Percentiles rank a stretch among this genome's conserved stretches.
Evolutionary conservation across 257 asterid species (phyloP).

Genomic region (Rhazya stricta): DNA sequence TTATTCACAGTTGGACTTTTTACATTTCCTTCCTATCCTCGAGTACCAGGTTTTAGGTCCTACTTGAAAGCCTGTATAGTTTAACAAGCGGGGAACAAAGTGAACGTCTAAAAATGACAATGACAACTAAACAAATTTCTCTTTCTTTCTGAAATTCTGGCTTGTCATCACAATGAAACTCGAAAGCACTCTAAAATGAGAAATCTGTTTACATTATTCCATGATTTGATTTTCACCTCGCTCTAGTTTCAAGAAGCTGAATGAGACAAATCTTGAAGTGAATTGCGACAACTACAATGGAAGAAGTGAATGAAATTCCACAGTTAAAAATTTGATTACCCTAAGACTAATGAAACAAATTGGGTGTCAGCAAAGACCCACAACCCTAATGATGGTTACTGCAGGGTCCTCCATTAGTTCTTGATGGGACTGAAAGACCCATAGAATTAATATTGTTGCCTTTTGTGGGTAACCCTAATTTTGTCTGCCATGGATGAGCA

Average conservation of each 20-base stretch:
- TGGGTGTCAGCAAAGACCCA: conserved; percentile 20
- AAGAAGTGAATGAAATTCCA: neutral
- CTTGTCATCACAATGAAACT: neutral
- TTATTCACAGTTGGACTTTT: no score
- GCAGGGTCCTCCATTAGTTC: conserved; percentile 10
- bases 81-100: neutral
- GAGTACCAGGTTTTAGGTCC: neutral
- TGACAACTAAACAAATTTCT: neutral
- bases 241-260: neutral
- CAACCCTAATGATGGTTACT: conserved; percentile 16
- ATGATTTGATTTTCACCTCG: neutral
- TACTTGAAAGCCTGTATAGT: neutral
- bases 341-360: conserved; percentile 9
- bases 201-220: neutral
- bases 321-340: neutral
- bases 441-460: conserved; percentile 15
- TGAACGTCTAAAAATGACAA: neutral
- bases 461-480: conserved; percentile 39
- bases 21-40: neutral
- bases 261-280: neutral
- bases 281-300: neutral
- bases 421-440: conserved; percentile 11
- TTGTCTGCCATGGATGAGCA: conserved; percentile 54
- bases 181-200: neutral
- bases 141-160: neutral